Conservation (phyloP, 768 basidiomycete genomes). For the Leccinum incarnatum region DNA sequence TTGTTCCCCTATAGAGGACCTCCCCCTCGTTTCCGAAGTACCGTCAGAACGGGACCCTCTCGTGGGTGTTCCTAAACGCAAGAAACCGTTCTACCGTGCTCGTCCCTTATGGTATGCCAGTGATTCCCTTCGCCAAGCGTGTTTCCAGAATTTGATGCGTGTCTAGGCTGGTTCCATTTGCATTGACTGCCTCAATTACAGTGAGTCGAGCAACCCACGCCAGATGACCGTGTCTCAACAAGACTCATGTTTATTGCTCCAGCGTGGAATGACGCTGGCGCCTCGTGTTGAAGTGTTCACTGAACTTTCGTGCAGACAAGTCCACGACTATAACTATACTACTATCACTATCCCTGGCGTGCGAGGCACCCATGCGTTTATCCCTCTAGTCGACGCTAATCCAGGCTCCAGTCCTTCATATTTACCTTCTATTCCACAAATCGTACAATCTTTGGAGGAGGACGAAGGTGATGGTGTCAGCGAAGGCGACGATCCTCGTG, state of each 20-base stretch:
- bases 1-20: slow-evolving; percentile 20
- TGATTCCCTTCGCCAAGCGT: not conserved
- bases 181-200: slow-evolving; percentile 61
- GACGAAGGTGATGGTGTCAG: slow-evolving; percentile 27
- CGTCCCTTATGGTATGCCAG: slow-evolving; percentile 43
- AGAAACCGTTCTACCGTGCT: slow-evolving; percentile 51
- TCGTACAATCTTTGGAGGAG: slow-evolving; percentile 9
- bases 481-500: slow-evolving; percentile 39
- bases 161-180: slow-evolving; percentile 69
- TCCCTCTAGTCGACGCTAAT: slow-evolving; percentile 4
- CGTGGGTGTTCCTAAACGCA: slow-evolving; percentile 23
- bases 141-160: slow-evolving; percentile 7
- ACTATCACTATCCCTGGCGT: slow-evolving; percentile 11
- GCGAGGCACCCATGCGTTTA: not conserved
- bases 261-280: slow-evolving; percentile 81
- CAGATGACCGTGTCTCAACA: not conserved
- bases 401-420: slow-evolving; percentile 12
- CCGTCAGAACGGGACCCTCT: slow-evolving; percentile 35
- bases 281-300: slow-evolving; percentile 80
- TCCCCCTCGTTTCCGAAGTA: slow-evolving; percentile 10
- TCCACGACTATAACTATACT: slow-evolving; percentile 47
- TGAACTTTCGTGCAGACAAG: slow-evolving; percentile 64
- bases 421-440: slow-evolving; percentile 7
- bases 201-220: slow-evolving; percentile 38
- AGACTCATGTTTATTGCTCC: slow-evolving; percentile 11